phyloP scores from a whole-genome alignment of 179 eudicot genomes.

The Camellia oleifera region DNA sequence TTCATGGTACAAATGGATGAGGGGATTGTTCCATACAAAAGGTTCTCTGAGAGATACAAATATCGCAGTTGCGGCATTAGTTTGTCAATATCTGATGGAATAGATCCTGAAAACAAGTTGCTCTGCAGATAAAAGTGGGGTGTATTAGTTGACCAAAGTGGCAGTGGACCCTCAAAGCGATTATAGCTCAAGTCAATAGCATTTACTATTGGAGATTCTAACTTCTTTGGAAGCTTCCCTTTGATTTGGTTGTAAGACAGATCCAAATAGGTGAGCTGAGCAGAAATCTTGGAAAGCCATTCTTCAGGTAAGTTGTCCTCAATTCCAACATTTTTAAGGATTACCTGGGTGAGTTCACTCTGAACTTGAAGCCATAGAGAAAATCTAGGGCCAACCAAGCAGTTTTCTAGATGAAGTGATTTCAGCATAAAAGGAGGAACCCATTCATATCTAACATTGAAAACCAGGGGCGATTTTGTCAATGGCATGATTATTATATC shows the following conservation, averaged over 20 bases:
- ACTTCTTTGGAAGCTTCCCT: slow-evolving; percentile 7
- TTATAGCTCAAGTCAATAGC: slow-evolving; percentile 3
- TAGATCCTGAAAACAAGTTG: neutral
- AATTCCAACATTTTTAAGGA: neutral
- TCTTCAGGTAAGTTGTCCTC: neutral
- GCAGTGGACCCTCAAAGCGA: neutral
- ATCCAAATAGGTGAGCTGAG: slow-evolving; percentile 5
- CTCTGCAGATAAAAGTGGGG: neutral
- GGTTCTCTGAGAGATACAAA: neutral
- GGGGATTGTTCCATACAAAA: slow-evolving; percentile 1
- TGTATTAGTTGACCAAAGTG: slow-evolving; percentile 4
- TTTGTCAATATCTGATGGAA: slow-evolving; percentile 6
- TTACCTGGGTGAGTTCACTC: neutral
- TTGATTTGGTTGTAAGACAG: slow-evolving; percentile 12
- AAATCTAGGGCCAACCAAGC: slow-evolving; percentile 16
- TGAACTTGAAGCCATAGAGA: neutral
- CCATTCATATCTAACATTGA: slow-evolving; percentile 8
- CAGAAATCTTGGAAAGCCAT: slow-evolving; percentile 10
- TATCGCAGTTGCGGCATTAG: neutral
- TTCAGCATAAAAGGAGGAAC: slow-evolving; percentile 13
- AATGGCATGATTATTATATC: neutral
- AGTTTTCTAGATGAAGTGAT: neutral
- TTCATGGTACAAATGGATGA: neutral
- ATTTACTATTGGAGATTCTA: neutral
- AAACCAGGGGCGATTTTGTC: neutral